These are phyloP conservation scores for Ophiocordyceps camponoti-saundersi DNA, from an alignment of 2,329 filamentous ascomycete species.

Conservation along the genomic window DNA sequence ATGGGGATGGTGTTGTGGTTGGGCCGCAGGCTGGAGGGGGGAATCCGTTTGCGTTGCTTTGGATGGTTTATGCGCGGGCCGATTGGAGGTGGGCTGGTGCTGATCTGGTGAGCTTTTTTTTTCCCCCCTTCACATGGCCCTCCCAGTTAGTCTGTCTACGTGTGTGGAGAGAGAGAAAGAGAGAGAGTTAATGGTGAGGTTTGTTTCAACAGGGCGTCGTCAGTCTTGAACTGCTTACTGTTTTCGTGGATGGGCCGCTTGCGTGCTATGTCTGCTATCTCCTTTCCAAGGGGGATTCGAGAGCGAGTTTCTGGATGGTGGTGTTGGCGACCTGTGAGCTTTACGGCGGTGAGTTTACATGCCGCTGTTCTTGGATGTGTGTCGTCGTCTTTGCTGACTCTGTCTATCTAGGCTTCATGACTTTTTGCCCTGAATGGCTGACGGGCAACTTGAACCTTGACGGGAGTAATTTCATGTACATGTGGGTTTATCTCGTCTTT, in stretches of 20 bases:
- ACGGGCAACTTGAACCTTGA: constrained; percentile 44
- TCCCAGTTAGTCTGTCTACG: constrained; percentile 1
- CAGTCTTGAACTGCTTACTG: constrained; percentile 48
- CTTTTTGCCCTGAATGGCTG: constrained; percentile 54
- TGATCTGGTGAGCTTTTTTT: constrained; percentile 28
- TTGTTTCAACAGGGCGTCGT: constrained; percentile 35
- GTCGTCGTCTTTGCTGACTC: neutral
- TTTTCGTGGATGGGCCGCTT: constrained; percentile 42
- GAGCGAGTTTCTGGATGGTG: constrained; percentile 44
- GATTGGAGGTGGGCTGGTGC: constrained; percentile 47
- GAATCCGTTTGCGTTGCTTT: constrained; percentile 39
- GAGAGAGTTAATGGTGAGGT: too few relatives aligned
- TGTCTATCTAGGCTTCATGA: constrained; percentile 41
- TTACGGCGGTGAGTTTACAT: constrained; percentile 44
- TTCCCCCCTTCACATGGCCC: neutral
- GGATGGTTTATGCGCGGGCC: constrained; percentile 53
- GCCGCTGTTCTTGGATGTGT: neutral
- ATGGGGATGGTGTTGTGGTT: constrained; percentile 27
- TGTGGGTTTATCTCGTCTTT: constrained; percentile 51
- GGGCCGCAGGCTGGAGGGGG: constrained; percentile 38
- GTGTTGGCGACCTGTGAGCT: constrained; percentile 48
- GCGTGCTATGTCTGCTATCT: constrained; percentile 43
- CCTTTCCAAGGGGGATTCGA: constrained; percentile 36
- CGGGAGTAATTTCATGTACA: constrained; percentile 49
- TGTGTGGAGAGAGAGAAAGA: neutral